Evolutionary conservation across 1,139 yeast species (phyloP).

Genomic region (Pichia sp.): DNA sequence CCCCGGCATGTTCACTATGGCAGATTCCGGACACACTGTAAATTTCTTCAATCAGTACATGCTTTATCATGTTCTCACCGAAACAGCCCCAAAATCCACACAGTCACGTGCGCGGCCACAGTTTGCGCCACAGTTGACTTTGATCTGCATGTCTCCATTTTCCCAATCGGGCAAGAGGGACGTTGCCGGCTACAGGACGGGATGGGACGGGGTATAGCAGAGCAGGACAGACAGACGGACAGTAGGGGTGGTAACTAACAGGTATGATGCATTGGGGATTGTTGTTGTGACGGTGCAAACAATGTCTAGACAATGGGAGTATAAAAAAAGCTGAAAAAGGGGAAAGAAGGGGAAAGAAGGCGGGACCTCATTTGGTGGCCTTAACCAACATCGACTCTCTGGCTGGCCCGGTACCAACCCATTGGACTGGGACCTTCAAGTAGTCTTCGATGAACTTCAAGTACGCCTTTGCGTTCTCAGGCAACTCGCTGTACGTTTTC

Average conservation of each 20-base stretch:
- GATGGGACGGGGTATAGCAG: not conserved
- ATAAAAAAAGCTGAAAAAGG: not conserved
- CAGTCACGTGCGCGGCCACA: not conserved
- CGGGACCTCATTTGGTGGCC: constrained; percentile 11
- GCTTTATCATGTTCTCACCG: not conserved
- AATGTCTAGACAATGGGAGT: not conserved
- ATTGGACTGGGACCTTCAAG: constrained; percentile 77
- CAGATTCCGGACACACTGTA: too few species aligned
- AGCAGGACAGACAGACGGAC: too few species aligned
- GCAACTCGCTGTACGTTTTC: constrained; percentile 69
- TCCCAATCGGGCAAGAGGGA: not conserved
- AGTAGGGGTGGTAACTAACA: too few species aligned
- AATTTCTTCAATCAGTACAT: not conserved
- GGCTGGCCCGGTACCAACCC: constrained; percentile 99
- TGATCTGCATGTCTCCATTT: not conserved
- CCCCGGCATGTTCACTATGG: not conserved
- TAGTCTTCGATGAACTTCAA: constrained; percentile 80
- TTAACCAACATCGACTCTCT: constrained; percentile 77
- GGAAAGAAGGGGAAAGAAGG: not conserved
- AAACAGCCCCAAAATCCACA: not conserved
- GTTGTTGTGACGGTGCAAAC: not conserved
- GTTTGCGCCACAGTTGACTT: not conserved
- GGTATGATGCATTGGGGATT: not conserved
- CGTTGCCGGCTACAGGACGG: not conserved
- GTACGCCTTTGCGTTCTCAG: constrained; percentile 81